Conservation (phyloP, 2,329 filamentous ascomycete genomes). For the Phialemoniopsis sp. region DNA sequence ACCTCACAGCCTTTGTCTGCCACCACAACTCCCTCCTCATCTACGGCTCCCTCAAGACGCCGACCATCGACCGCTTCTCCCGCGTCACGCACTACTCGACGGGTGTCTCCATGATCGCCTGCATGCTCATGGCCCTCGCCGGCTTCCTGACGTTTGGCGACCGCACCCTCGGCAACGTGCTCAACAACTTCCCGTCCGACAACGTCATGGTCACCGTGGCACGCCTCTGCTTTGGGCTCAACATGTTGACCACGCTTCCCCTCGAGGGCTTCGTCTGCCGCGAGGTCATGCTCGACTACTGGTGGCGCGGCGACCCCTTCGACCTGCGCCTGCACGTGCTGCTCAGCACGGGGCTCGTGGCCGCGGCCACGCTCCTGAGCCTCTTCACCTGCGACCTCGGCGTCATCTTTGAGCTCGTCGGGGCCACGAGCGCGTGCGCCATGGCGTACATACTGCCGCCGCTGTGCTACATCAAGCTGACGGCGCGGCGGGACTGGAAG, state of each 20-base stretch:
- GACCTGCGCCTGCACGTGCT: conserved; percentile 80
- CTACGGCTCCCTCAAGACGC: conserved; percentile 90
- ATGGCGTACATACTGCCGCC: conserved; percentile 95
- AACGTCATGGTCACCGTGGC: conserved; percentile 94
- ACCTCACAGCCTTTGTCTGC: conserved; percentile 63
- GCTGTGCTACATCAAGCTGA: conserved; percentile 91
- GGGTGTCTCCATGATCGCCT: conserved; percentile 84
- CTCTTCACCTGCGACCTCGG: conserved; percentile 91
- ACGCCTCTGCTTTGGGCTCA: conserved; percentile 90
- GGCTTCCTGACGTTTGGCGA: conserved; percentile 94
- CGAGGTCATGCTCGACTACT: conserved; percentile 92
- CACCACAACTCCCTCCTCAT: conserved; percentile 97
- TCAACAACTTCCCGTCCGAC: conserved; percentile 93
- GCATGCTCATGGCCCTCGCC: conserved; percentile 79
- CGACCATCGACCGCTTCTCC: conserved; percentile 92
- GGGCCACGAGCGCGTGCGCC: conserved; percentile 88
- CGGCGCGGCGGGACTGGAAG: conserved; percentile 64
- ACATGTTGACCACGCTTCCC: conserved; percentile 96
- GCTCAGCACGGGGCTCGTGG: conserved; percentile 80
- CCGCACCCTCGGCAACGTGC: conserved; percentile 86
- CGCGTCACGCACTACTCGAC: conserved; percentile 93
- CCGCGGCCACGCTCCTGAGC: conserved; percentile 70
- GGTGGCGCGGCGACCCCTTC: conserved; percentile 65
- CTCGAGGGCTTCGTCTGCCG: conserved; percentile 97
- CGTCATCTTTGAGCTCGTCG: conserved; percentile 91